Conservation (phyloP, 1,284 basidiomycete species). For the Malassezia cuniculi region DNA sequence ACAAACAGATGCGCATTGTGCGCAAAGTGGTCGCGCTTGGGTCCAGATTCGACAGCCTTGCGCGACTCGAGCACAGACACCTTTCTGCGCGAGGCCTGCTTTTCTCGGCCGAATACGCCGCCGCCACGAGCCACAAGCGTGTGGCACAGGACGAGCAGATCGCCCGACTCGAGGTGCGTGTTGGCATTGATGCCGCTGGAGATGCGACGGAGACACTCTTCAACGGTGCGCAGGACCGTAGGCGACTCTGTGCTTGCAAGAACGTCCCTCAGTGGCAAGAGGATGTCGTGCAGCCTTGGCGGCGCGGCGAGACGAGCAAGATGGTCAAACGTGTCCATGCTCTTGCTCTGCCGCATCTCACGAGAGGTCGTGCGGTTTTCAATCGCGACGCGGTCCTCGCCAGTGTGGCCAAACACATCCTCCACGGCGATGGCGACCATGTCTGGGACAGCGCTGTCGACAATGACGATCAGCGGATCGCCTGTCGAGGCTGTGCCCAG, state of each 20-base stretch:
- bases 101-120: conserved; percentile 50
- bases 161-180: conserved; percentile 56
- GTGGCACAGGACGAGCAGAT: conserved; percentile 71
- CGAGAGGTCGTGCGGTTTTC: conserved; percentile 72
- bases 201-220: conserved; percentile 74
- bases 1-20: conserved; percentile 65
- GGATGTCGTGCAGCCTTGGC: conserved; percentile 57
- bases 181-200: conserved; percentile 77
- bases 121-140: conserved; percentile 83
- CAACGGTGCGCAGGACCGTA: conserved; percentile 71
- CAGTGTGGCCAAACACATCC: conserved; percentile 86
- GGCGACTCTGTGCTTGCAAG: conserved; percentile 72
- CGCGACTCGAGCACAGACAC: conserved; percentile 27
- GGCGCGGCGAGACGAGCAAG: conserved; percentile 30
- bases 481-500: conserved; percentile 49
- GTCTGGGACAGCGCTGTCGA: conserved; percentile 59
- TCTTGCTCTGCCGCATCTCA: conserved; percentile 42
- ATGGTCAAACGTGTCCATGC: conserved; percentile 42
- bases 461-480: conserved; percentile 48
- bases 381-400: conserved; percentile 73
- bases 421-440: conserved; percentile 75
- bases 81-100: conserved; percentile 15
- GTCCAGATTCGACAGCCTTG: conserved; percentile 25
- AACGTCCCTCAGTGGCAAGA: conserved; percentile 69
- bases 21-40: conserved; percentile 45